Conservation (phyloP, 306 rosid species). For the Vigna trinervia region DNA sequence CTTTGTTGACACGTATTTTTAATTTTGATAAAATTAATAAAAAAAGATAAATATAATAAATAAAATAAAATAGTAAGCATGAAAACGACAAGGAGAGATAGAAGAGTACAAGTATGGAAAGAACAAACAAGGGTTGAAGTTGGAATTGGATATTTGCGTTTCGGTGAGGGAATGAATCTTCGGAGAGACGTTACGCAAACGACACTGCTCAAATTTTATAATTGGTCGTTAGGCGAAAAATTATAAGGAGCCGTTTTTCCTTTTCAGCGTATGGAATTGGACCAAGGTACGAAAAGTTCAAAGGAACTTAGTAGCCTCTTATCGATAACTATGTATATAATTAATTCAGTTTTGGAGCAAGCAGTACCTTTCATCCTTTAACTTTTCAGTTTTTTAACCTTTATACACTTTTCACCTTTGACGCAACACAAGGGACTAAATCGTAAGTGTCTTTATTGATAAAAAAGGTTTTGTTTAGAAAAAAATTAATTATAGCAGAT, state of each 20-base stretch:
- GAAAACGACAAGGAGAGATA: constrained; percentile 35
- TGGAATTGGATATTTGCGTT: constrained; percentile 41
- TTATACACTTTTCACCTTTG: too few relatives aligned
- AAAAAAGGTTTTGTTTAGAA: too few relatives aligned
- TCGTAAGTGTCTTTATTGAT: too few relatives aligned
- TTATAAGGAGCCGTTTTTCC: constrained; percentile 17
- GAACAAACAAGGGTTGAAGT: constrained; percentile 2
- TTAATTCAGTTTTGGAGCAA: neutral
- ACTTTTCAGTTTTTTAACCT: too few relatives aligned
- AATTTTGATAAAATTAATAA: neutral
- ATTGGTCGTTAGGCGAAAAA: constrained; percentile 22
- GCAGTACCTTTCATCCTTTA: too few relatives aligned
- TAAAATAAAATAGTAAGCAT: neutral
- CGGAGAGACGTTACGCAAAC: constrained; percentile 52
- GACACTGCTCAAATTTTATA: constrained; percentile 25
- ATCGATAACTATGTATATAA: neutral
- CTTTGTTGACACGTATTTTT: constrained; percentile 40
- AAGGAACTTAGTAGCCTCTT: constrained; percentile 2
- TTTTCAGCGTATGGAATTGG: constrained; percentile 8
- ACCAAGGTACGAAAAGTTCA: neutral
- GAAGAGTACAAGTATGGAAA: constrained; percentile 14
- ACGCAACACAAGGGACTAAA: too few relatives aligned
- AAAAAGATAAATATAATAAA: neutral
- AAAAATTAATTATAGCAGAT: too few relatives aligned
- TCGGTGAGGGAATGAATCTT: constrained; percentile 41